Evolutionary conservation across 2,329 filamentous ascomycete species (phyloP), one percentile per base, ranked within the genome.

Genomic region (Aspergillus sergii): DNA sequence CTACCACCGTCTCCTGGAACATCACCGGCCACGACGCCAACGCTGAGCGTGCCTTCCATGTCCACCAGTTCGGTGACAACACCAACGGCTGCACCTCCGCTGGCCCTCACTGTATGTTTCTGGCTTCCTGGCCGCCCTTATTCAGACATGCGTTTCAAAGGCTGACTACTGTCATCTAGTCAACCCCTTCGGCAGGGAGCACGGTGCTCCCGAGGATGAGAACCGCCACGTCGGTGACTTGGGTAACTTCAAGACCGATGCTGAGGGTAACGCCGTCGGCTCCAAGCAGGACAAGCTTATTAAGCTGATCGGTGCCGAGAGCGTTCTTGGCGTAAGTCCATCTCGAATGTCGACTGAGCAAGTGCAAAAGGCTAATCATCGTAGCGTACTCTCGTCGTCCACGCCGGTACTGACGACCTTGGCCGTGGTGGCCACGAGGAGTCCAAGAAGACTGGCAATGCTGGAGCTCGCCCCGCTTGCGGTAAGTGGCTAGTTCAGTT

Each of bases 11-110:
- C 84, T 88, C 90, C 78, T 99, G 92, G 90, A 88, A 97, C 83
- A 93, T 99, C 83, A 86, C 87, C 67, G 94, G 95, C 83, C 86
- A 97, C 83, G 94, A 98, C 79, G 77, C 94, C 83, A 97, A 96
- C 81, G 94, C 95, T 78, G 88, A 96, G 89, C 94, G 95, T 83
- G 95, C 93, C 82, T 93, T 98, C 88, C 95, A 99, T 87, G 90
- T 99, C 78, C 95, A 99, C 86, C 92, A 95, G 81, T 99, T 97
- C 78, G 95, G 95, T 80, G 95, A 98, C 88, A 98, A 98, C 88
- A 98, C 95, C 87, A 99, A 99, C 84, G 95, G 95, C 81, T 99
- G 95, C 91, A 98, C 94, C 71, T 96, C 92, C 71, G 95, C 95
- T 71, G 95, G 95, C 60, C 94, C 95, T 82, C 95, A 99, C 86